Conservation (phyloP, 2,329 filamentous ascomycete species). For the Phyllosticta citrichinensis region DNA sequence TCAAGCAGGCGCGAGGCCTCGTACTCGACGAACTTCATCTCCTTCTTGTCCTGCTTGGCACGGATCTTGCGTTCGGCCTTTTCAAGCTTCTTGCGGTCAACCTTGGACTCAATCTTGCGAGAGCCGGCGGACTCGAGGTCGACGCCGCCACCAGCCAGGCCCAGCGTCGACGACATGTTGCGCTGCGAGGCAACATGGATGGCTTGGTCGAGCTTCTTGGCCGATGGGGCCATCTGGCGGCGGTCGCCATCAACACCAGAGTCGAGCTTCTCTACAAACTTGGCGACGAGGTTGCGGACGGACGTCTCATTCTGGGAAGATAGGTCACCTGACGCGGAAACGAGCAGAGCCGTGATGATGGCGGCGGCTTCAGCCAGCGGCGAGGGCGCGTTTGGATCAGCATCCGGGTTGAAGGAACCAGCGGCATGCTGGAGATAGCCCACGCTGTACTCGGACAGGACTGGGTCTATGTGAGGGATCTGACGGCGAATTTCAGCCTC, state of each 20-base stretch:
- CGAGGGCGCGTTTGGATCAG: constrained; percentile 57
- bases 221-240: constrained; percentile 61
- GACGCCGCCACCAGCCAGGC: constrained; percentile 71
- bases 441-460: constrained; percentile 84
- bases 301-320: constrained; percentile 62
- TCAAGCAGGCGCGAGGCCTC: constrained; percentile 86
- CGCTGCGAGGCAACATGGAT: constrained; percentile 89
- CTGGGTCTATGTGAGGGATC: constrained; percentile 77
- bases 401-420: constrained; percentile 66
- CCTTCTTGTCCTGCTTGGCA: constrained; percentile 96
- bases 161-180: constrained; percentile 93
- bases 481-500: constrained; percentile 78
- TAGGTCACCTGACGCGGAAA: constrained; percentile 85
- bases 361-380: constrained; percentile 77
- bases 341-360: constrained; percentile 74
- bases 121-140: constrained; percentile 89
- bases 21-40: constrained; percentile 96
- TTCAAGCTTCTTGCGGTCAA: constrained; percentile 97
- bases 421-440: constrained; percentile 93
- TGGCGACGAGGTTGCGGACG: constrained; percentile 75
- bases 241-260: constrained; percentile 59
- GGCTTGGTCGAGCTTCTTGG: constrained; percentile 82
- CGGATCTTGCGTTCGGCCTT: constrained; percentile 97
- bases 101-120: constrained; percentile 92
- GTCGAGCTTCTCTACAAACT: constrained; percentile 77